Conservation (phyloP, 164 flowering plant species). For the Amborella trichopoda region DNA sequence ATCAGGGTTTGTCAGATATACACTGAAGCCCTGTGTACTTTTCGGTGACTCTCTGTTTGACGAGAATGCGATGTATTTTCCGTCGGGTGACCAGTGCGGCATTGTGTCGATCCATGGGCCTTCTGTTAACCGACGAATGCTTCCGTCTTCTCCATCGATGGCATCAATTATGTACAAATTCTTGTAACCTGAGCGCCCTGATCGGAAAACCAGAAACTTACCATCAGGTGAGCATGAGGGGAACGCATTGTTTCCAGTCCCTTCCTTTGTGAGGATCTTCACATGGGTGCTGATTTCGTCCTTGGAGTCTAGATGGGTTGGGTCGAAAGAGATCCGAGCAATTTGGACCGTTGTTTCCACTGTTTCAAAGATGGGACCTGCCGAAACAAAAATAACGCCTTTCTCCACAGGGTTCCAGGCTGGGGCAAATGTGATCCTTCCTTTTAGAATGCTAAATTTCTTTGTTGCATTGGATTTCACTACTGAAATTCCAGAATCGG, state of each 20-base stretch:
- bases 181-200: constrained; percentile 74
- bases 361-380: constrained; percentile 62
- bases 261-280: constrained; percentile 48
- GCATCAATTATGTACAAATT: constrained; percentile 86
- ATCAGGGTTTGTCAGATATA: constrained; percentile 65
- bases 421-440: constrained; percentile 37
- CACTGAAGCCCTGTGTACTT: constrained; percentile 43
- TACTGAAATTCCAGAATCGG: too few relatives aligned
- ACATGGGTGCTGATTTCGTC: constrained; percentile 31
- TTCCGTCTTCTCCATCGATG: constrained; percentile 50
- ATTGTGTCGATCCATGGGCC: constrained; percentile 91
- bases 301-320: constrained; percentile 13
- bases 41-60: constrained; percentile 72
- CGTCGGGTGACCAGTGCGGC: constrained; percentile 89
- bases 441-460: too few relatives aligned
- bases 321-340: constrained; percentile 51
- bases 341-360: constrained; percentile 51
- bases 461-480: too few relatives aligned
- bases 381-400: constrained; percentile 58
- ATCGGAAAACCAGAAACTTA: constrained; percentile 69
- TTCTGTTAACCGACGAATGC: constrained; percentile 47
- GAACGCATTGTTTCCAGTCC: constrained; percentile 79
- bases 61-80: constrained; percentile 82
- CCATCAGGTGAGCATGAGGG: constrained; percentile 90
- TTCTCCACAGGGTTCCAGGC: constrained; percentile 54